Evolutionary conservation across 495 filamentous ascomycete genomes (phyloP).

Genomic region (Articulospora tetracladia): DNA sequence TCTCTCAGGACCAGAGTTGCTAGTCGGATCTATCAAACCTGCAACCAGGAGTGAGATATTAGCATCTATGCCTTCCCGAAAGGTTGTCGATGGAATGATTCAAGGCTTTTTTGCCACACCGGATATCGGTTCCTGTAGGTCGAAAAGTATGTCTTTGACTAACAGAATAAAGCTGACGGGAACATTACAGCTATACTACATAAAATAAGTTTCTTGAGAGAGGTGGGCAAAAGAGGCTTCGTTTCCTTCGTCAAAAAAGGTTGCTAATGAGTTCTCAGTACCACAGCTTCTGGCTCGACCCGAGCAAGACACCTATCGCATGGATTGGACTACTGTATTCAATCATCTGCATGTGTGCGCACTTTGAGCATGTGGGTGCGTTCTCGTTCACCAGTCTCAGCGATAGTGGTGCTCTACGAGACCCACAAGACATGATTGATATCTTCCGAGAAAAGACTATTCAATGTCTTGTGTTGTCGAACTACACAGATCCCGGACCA

Average conservation of each 20-base stretch:
- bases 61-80: conserved; percentile 29
- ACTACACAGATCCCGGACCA: conserved; percentile 38
- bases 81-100: conserved; percentile 30
- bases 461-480: conserved; percentile 38
- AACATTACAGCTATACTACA: conserved; percentile 30
- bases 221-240: conserved; percentile 9
- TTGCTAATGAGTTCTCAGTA: background rate
- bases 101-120: background rate
- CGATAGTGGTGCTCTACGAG: background rate
- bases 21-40: conserved; percentile 11
- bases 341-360: conserved; percentile 35
- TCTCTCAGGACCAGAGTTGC: conserved; percentile 13
- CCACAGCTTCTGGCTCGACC: conserved; percentile 36
- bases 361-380: conserved; percentile 35
- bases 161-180: background rate
- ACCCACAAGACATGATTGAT: background rate
- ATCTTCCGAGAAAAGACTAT: conserved; percentile 14
- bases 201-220: conserved; percentile 36
- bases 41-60: conserved; percentile 34
- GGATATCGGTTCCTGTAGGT: conserved; percentile 34
- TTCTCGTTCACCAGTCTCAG: conserved; percentile 35
- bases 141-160: background rate
- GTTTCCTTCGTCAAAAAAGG: background rate
- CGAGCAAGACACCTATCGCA: conserved; percentile 29
- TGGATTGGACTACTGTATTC: conserved; percentile 46